Evolutionary conservation across 2,329 filamentous ascomycete species (phyloP).

Genomic region (Malbranchea zuffiana): DNA sequence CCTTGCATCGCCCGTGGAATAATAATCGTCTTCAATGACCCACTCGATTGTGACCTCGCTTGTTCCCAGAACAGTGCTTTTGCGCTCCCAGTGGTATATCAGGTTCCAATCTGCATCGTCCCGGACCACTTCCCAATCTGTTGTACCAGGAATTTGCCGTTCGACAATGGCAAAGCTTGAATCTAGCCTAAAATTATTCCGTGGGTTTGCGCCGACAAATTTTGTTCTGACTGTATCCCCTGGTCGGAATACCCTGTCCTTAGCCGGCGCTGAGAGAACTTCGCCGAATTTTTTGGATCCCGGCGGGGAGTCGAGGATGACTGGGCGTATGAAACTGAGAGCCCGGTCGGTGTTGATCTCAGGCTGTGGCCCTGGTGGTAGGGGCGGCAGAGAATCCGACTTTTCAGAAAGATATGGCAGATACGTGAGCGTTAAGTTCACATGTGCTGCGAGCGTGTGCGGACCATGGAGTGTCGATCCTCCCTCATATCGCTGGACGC

Average conservation of each 20-base stretch:
- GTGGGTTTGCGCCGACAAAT: constrained; percentile 80
- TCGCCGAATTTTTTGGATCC: constrained; percentile 60
- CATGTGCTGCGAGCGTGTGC: constrained; percentile 72
- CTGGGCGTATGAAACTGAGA: constrained; percentile 67
- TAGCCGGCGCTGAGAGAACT: constrained; percentile 46
- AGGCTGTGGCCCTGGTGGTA: constrained; percentile 49
- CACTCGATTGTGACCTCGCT: constrained; percentile 72
- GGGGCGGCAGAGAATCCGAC: constrained; percentile 33
- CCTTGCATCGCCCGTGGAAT: constrained; percentile 27
- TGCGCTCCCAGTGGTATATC: constrained; percentile 68
- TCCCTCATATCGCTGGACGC: constrained; percentile 85
- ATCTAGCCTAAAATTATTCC: constrained; percentile 74
- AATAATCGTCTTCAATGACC: constrained; percentile 57
- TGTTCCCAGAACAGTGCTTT: constrained; percentile 56
- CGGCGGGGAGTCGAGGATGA: constrained; percentile 61
- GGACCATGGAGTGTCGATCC: constrained; percentile 81
- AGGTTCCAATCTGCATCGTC: constrained; percentile 76
- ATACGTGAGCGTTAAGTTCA: constrained; percentile 69
- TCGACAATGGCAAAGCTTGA: constrained; percentile 70
- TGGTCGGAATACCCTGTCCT: constrained; percentile 43
- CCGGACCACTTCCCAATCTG: constrained; percentile 54
- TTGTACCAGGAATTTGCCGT: constrained; percentile 37
- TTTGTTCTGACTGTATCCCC: constrained; percentile 54
- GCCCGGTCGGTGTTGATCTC: constrained; percentile 69
- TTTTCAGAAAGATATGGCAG: constrained; percentile 53